Evolutionary conservation across 1,139 yeast genomes (phyloP).

Genomic region (Pichia sp.): DNA sequence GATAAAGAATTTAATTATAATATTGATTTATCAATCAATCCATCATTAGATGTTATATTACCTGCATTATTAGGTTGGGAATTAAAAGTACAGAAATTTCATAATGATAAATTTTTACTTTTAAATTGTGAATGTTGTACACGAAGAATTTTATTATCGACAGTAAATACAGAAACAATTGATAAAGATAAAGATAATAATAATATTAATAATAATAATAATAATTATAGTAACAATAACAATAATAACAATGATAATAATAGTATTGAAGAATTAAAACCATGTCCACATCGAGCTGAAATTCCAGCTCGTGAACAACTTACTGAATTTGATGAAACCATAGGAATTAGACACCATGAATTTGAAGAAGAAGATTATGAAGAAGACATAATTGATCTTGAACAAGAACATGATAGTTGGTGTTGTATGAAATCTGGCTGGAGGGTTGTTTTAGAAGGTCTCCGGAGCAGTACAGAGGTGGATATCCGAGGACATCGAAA

Average conservation of each 20-base stretch:
- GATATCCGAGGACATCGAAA: too few relatives aligned
- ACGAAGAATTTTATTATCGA: conserved; percentile 28
- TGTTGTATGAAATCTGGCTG: conserved; percentile 23
- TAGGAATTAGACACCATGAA: background rate
- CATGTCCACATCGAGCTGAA: conserved; percentile 25
- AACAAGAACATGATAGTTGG: conserved; percentile 32
- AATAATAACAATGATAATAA: too few relatives aligned
- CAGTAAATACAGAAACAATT: background rate
- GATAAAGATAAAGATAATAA: background rate
- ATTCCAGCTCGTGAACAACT: conserved; percentile 12
- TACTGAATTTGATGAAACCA: conserved; percentile 11
- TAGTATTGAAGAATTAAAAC: conserved; percentile 18
- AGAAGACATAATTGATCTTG: conserved; percentile 22
- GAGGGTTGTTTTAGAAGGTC: conserved; percentile 13
- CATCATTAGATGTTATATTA: conserved; percentile 11
- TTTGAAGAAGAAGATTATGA: conserved; percentile 10
- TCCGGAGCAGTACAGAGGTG: conserved; percentile 10
- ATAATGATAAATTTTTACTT: conserved; percentile 23
- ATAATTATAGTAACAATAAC: too few relatives aligned
- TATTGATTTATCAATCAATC: conserved; percentile 1
- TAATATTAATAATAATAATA: too few relatives aligned
- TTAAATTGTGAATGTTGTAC: conserved; percentile 31
- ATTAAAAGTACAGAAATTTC: conserved; percentile 26
- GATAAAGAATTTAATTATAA: background rate
- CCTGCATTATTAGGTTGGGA: conserved; percentile 32